phyloP scores from a whole-genome alignment of 192 early-diverging fungal genomes.

The Backusella mclennaniae region DNA sequence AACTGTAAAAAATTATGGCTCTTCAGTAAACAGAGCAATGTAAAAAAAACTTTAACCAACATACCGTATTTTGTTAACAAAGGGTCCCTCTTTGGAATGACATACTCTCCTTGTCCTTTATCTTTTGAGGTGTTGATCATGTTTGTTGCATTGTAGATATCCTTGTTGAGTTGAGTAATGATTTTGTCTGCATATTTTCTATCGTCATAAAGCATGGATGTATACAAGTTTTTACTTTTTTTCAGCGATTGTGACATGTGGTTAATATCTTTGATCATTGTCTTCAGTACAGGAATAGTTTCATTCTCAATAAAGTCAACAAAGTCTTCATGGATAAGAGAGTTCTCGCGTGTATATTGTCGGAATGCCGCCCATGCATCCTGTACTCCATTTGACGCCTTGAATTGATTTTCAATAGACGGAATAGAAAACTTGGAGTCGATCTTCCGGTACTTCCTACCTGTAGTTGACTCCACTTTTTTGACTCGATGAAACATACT shows the following conservation, averaged over 20 bases:
- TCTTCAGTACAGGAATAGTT: conserved; percentile 24
- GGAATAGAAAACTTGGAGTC: conserved; percentile 5
- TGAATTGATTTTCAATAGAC: conserved; percentile 7
- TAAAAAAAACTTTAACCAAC: background rate
- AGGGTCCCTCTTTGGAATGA: conserved; percentile 14
- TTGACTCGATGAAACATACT: conserved; percentile 8
- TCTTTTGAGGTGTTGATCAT: background rate
- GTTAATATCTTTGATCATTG: conserved; percentile 45
- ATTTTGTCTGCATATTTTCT: conserved; percentile 36
- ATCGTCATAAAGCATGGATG: conserved; percentile 37
- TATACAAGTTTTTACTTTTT: conserved; percentile 32
- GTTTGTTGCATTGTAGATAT: conserved; percentile 17
- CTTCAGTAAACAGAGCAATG: background rate
- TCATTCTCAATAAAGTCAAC: conserved; percentile 15
- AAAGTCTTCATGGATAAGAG: conserved; percentile 3
- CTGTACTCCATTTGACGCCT: background rate
- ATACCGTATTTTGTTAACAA: conserved; percentile 24
- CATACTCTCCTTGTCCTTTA: conserved; percentile 24
- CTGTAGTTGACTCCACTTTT: conserved; percentile 1
- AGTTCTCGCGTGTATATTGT: conserved; percentile 10
- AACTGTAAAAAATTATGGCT: background rate
- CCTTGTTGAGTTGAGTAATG: conserved; percentile 32
- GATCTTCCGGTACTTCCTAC: background rate
- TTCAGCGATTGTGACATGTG: conserved; percentile 34
- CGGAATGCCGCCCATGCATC: conserved; percentile 13